Percentiles rank a stretch among this genome's conserved stretches.
phyloP scores from a whole-genome alignment of 2,329 filamentous ascomycete species.

The Pseudogymnoascus sp. region DNA sequence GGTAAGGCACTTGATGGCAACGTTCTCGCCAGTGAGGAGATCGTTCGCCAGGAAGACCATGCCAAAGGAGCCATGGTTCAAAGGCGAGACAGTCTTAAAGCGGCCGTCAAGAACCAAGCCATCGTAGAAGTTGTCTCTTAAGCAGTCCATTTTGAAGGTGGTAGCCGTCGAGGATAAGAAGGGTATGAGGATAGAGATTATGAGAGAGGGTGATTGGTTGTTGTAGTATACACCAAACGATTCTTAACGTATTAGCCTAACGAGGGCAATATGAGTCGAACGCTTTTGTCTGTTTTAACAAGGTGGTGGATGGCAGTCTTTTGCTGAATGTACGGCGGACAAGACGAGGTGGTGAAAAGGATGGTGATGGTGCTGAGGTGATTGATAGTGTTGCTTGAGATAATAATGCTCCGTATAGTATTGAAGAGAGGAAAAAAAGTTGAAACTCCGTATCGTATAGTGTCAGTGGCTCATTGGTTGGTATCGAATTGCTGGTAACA shows the following conservation, averaged over 20 bases:
- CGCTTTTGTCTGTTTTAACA: slow-evolving; percentile 31
- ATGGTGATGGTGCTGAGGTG: slow-evolving; percentile 25
- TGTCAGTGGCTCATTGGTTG: slow-evolving; percentile 35
- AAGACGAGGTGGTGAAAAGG: slow-evolving; percentile 18
- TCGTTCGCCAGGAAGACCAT: slow-evolving; percentile 96
- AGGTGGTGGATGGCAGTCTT: slow-evolving; percentile 21
- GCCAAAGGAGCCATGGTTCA: slow-evolving; percentile 98
- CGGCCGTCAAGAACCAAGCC: slow-evolving; percentile 80
- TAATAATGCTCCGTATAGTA: slow-evolving; percentile 22
- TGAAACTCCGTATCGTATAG: slow-evolving; percentile 32
- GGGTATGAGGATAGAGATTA: slow-evolving; percentile 14
- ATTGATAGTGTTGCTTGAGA: slow-evolving; percentile 27
- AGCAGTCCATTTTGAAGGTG: slow-evolving; percentile 64
- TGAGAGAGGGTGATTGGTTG: slow-evolving; percentile 11
- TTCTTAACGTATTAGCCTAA: slow-evolving; percentile 24
- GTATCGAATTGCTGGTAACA: slow-evolving; percentile 43
- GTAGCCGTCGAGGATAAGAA: not conserved
- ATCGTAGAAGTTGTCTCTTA: slow-evolving; percentile 72
- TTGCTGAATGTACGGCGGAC: slow-evolving; percentile 14
- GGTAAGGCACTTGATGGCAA: slow-evolving; percentile 94
- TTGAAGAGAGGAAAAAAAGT: slow-evolving; percentile 23
- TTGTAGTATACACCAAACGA: slow-evolving; percentile 25
- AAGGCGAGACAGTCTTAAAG: slow-evolving; percentile 82
- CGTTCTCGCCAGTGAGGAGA: slow-evolving; percentile 64
- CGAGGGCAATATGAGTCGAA: slow-evolving; percentile 15